A percentile compares a stretch with the other conserved stretches of the same genome.
phyloP scores from a whole-genome alignment of 257 asterid genomes.

The Solanum raphanifolium region DNA sequence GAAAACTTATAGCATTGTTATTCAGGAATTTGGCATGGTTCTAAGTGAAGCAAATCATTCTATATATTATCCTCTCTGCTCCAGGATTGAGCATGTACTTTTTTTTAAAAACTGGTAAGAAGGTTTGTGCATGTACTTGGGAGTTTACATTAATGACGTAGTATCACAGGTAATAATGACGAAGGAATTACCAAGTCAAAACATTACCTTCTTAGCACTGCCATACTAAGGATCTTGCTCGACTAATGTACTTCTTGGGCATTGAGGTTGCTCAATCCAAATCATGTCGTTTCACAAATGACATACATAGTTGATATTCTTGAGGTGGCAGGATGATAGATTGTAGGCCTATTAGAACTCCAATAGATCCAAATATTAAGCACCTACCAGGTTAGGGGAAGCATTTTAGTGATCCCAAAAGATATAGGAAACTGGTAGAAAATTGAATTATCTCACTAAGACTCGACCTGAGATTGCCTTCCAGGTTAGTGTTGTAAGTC shows the following conservation, averaged over 20 bases:
- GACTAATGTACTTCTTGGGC: neutral
- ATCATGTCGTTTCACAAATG: neutral
- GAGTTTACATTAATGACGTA: neutral
- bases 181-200: neutral
- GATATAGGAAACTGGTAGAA: neutral
- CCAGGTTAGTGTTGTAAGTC: neutral
- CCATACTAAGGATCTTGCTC: neutral
- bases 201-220: neutral
- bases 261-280: neutral
- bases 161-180: neutral
- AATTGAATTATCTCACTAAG: neutral
- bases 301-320: no score
- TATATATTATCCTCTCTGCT: neutral
- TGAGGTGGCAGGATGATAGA: neutral
- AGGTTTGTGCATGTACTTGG: neutral
- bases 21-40: neutral
- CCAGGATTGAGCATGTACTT: neutral
- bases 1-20: neutral
- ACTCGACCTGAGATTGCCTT: neutral
- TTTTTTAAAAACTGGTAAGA: neutral
- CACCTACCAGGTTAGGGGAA: neutral
- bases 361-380: neutral
- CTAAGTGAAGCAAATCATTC: neutral
- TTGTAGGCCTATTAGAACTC: neutral
- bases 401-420: neutral